Percentiles rank a stretch among this genome's conserved stretches.
These are phyloP conservation scores for Citrus maxima DNA, from an alignment of 345 rosid species.

Conservation along the genomic window DNA sequence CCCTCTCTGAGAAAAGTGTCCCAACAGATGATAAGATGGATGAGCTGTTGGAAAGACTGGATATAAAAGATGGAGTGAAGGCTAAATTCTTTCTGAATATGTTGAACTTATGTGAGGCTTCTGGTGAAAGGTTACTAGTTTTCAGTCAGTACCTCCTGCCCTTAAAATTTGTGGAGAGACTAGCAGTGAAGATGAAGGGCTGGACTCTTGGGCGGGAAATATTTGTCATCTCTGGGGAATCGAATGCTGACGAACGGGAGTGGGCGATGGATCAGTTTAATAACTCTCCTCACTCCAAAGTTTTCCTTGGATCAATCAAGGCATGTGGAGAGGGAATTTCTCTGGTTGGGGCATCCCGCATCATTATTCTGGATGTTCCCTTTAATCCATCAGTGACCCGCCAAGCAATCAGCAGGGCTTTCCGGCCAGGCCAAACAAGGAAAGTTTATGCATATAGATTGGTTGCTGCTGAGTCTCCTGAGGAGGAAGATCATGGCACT, in stretches of 20 bases:
- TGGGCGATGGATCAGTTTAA: slow-evolving; percentile 76
- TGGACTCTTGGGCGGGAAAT: slow-evolving; percentile 67
- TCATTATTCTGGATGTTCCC: slow-evolving; percentile 79
- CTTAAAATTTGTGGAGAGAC: slow-evolving; percentile 63
- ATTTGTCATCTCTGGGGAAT: slow-evolving; percentile 72
- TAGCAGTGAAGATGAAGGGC: slow-evolving; percentile 42
- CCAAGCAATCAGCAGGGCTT: slow-evolving; percentile 90
- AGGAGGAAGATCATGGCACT: slow-evolving; percentile 57
- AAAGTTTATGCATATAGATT: slow-evolving; percentile 71
- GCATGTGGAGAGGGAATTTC: slow-evolving; percentile 99
- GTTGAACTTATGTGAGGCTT: slow-evolving; percentile 55
- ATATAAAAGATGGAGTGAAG: slow-evolving; percentile 70
- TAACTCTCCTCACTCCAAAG: slow-evolving; percentile 66
- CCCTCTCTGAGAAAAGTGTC: slow-evolving; percentile 29
- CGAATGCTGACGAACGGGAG: slow-evolving; percentile 67
- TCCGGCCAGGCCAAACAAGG: slow-evolving; percentile 81
- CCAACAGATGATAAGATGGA: slow-evolving; percentile 58
- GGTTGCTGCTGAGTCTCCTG: slow-evolving; percentile 77
- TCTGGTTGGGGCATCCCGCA: slow-evolving; percentile 82
- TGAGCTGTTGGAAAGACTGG: slow-evolving; percentile 38
- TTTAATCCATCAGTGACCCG: slow-evolving; percentile 96
- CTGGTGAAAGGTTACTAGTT: slow-evolving; percentile 72
- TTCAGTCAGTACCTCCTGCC: slow-evolving; percentile 84
- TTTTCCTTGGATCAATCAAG: slow-evolving; percentile 84
- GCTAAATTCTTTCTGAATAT: slow-evolving; percentile 75